Base-by-base conservation (phyloP, 768 basidiomycete species). In the Mrakia frigida region DNA sequence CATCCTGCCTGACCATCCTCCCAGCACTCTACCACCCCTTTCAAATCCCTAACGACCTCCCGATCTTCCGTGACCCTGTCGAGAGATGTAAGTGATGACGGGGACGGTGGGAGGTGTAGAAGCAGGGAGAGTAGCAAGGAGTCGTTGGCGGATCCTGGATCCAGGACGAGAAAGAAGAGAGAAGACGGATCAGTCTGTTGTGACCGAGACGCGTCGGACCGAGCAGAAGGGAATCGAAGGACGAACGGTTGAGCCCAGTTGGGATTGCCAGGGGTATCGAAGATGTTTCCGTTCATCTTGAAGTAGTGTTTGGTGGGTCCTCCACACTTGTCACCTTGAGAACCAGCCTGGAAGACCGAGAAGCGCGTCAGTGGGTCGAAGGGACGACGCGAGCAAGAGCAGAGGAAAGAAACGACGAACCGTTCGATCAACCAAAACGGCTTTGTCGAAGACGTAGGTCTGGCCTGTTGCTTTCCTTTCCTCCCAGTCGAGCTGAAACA, bases 21-120 rank as follows among this genome's bases (percentile, higher is more conserved):
- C 70, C 70, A n/a, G 5, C 35, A 6, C 33, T 41, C 46, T 0
- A 21, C 70, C 70, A 53, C 7, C 50, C 21, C 50, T 18, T 52
- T 35, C 23, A 71, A 35, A 3, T 10, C 41, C 4, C 18, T 4
- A 35, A 71, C 70, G 46, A 71, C 50, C 2, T 7, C 16, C 11
- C 5, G 4, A 31, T 71, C 70, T 23, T 16, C 31, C 31, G 3
- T 25, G 31, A 5, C 50, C 53, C 37, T 71, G 70, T 6, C 70
- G 70, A 7, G 70, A 71, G 70, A 71, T 59, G 50, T 71, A 71
- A 18, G 70, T 71, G 70, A 71, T 71, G 43, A 46, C 28, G 25
- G 65, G 65, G 21, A 39, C 65, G 37, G 35, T 25, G 25, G 37
- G 3, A 1, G 16, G 65, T n/a, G 35, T 25, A 25, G 39, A 35